Conservation (phyloP, 495 filamentous ascomycete species). For the Ascodesmis nigricans region DNA sequence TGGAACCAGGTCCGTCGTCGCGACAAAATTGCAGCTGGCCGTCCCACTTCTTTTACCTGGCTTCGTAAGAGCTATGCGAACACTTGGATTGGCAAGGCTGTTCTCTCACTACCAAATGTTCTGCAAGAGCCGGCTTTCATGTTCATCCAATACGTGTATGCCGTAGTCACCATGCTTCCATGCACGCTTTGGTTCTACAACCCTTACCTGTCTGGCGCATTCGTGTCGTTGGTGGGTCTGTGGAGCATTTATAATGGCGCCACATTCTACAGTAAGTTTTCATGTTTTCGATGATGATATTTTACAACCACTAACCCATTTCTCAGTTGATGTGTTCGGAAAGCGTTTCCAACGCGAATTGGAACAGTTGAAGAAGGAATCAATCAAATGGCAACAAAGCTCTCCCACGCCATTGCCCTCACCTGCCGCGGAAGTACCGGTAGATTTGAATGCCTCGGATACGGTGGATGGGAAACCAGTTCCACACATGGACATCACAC, state of each 20-base stretch:
- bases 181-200: constrained; percentile 92
- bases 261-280: constrained; percentile 58
- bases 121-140: constrained; percentile 86
- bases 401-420: constrained; percentile 11
- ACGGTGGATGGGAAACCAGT: too few relatives aligned
- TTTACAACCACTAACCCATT: constrained; percentile 6
- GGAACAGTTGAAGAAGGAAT: constrained; percentile 71
- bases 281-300: neutral
- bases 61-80: constrained; percentile 73
- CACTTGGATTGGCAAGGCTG: constrained; percentile 65
- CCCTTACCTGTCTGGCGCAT: constrained; percentile 51
- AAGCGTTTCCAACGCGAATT: constrained; percentile 92
- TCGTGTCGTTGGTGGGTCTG: constrained; percentile 56
- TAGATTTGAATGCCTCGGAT: too few relatives aligned
- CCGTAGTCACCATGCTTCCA: constrained; percentile 76
- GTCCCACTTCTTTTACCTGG: constrained; percentile 95
- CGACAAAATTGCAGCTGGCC: constrained; percentile 85
- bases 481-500: too few relatives aligned
- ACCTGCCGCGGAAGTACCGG: too few relatives aligned
- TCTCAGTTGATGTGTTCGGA: constrained; percentile 55
- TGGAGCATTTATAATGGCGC: constrained; percentile 93
- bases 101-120: constrained; percentile 48
- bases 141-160: constrained; percentile 83
- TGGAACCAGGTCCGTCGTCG: constrained; percentile 29
- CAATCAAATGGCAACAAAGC: constrained; percentile 60